phyloP scores from a whole-genome alignment of 345 rosid genomes.

The Eucalyptus regnans region DNA sequence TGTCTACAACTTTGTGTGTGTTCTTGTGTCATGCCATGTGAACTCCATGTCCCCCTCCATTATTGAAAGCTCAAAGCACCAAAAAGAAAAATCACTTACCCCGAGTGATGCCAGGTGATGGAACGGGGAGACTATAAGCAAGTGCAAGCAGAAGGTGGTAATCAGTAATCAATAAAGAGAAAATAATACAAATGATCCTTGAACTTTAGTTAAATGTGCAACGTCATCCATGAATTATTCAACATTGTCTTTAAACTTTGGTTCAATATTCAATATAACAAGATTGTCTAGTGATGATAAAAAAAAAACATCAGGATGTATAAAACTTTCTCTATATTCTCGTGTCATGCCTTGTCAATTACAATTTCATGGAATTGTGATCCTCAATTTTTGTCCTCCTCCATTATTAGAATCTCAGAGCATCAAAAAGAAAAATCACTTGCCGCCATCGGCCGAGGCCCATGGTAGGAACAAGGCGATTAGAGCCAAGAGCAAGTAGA shows the following conservation, averaged over 20 bases:
- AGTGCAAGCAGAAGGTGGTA: neutral
- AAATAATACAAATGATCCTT: no score
- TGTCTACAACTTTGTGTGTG: neutral
- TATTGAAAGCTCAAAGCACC: neutral
- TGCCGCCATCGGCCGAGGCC: accelerated
- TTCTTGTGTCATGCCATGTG: neutral
- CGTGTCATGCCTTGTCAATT: neutral
- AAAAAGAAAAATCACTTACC: neutral
- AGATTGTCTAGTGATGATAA: no score
- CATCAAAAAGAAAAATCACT: neutral
- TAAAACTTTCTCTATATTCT: neutral
- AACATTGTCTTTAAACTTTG: no score
- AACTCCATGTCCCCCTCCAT: neutral
- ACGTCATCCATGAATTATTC: no score
- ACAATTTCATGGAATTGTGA: neutral
- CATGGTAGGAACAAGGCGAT: neutral
- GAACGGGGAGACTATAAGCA: neutral
- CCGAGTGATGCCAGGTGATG: accelerated
- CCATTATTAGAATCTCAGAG: neutral
- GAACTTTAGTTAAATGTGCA: no score
- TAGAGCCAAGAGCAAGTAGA: neutral
- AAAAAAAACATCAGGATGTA: no score
- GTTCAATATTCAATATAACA: no score
- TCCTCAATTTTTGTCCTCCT: accelerated
- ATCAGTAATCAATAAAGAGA: no score